Percentiles rank a stretch among this genome's conserved stretches.
Conservation (phyloP, 225 moss, liverwort and hornwort species). For the Anthoceros angustus region DNA sequence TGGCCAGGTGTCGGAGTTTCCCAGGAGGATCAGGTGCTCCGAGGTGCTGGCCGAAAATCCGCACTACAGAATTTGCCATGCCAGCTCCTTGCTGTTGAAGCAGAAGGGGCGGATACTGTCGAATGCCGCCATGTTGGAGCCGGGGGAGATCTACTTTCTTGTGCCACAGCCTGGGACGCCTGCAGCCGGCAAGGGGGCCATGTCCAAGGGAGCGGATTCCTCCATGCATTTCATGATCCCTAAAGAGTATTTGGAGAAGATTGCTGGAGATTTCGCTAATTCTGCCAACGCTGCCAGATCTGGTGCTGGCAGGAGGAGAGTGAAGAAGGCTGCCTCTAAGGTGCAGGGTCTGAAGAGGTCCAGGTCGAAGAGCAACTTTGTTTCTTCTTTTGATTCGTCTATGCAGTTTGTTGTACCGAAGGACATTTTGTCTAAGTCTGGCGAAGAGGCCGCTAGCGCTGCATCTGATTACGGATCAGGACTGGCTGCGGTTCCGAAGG, state of each 20-base stretch:
- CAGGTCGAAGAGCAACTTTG: neutral
- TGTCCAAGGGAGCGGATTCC: neutral
- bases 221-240: neutral
- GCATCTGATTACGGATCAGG: neutral
- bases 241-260: neutral
- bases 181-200: neutral
- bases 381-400: neutral
- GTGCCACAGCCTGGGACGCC: neutral
- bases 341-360: neutral
- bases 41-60: neutral
- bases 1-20: constrained; percentile 1
- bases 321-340: neutral
- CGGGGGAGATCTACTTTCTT: neutral
- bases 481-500: neutral
- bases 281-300: neutral
- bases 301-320: neutral
- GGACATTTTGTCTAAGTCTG: neutral
- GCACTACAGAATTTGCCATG: neutral
- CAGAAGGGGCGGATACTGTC: constrained; percentile 2
- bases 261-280: neutral
- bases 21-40: neutral
- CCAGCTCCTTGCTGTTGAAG: neutral
- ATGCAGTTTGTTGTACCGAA: neutral
- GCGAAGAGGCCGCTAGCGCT: neutral
- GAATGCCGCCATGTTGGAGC: neutral